A percentile compares a stretch with the other conserved stretches of the same genome.
Conservation (phyloP, 768 basidiomycete genomes). For the Chalciporus pseudorubinellus region DNA sequence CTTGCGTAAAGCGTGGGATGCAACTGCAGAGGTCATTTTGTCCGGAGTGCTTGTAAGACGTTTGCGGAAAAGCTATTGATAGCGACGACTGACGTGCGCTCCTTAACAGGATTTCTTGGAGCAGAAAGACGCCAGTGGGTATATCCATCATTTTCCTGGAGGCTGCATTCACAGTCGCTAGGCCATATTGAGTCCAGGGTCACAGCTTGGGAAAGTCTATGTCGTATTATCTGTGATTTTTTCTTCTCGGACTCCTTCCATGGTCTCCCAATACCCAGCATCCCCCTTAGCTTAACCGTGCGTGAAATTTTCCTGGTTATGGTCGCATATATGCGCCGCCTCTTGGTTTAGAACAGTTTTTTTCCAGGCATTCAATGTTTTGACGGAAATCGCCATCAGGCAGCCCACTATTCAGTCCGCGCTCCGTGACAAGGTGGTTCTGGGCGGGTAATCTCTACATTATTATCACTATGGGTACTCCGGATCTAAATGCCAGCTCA, state of each 20-base stretch:
- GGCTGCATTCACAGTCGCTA: conserved; percentile 4
- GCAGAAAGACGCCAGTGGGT: conserved; percentile 18
- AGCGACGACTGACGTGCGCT: conserved; percentile 17
- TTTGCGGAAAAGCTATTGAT: background rate
- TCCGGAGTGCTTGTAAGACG: conserved; percentile 50
- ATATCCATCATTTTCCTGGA: background rate
- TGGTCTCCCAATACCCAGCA: conserved; percentile 19
- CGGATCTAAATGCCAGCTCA: background rate
- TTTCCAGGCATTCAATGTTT: conserved; percentile 49
- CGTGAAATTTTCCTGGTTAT: conserved; percentile 9
- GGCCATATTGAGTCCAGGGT: conserved; percentile 21
- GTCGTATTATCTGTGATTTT: conserved; percentile 35
- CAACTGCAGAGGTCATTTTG: conserved; percentile 43
- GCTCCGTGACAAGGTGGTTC: conserved; percentile 40
- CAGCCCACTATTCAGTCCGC: conserved; percentile 43
- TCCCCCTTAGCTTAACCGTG: conserved; percentile 26
- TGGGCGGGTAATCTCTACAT: conserved; percentile 47
- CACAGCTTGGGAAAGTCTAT: conserved; percentile 27
- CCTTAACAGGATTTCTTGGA: conserved; percentile 24
- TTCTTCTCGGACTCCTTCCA: conserved; percentile 32
- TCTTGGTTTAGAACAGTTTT: conserved; percentile 17
- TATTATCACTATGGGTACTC: background rate
- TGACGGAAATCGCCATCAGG: conserved; percentile 46
- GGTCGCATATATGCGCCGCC: conserved; percentile 29
- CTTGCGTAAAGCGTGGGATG: conserved; percentile 42